Conservation (phyloP, 2,329 filamentous ascomycete genomes). For the Talaromyces sp. region DNA sequence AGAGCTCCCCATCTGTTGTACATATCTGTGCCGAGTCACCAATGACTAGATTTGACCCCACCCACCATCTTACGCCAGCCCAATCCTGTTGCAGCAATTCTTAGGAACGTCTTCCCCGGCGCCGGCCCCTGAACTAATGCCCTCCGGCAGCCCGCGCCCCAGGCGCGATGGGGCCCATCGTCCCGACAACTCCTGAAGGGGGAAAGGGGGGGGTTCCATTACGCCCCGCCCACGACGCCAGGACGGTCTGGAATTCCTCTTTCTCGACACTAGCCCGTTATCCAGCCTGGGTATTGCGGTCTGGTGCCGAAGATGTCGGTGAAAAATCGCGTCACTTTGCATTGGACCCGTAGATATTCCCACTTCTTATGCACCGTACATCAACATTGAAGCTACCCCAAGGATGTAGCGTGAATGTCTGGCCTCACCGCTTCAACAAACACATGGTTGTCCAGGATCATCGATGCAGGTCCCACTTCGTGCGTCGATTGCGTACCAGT, state of each 20-base stretch:
- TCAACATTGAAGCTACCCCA: not conserved
- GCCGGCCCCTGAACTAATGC: slow-evolving; percentile 33
- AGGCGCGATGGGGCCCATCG: slow-evolving; percentile 22
- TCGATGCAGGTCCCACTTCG: slow-evolving; percentile 1
- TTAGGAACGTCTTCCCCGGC: slow-evolving; percentile 37
- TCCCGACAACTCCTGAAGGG: slow-evolving; percentile 25
- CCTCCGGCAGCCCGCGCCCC: slow-evolving; percentile 26
- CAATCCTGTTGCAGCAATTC: slow-evolving; percentile 32
- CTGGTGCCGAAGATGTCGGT: slow-evolving; percentile 24
- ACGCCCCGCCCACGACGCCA: slow-evolving; percentile 16
- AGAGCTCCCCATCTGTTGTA: not conserved
- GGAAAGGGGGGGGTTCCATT: slow-evolving; percentile 5
- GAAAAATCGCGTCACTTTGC: slow-evolving; percentile 12
- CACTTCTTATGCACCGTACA: not conserved
- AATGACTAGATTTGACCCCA: slow-evolving; percentile 10
- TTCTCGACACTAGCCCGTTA: not conserved
- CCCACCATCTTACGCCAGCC: slow-evolving; percentile 3
- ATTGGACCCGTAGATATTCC: not conserved
- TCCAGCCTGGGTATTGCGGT: slow-evolving; percentile 2
- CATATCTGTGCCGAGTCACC: not conserved
- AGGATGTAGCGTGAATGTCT: not conserved
- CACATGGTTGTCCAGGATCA: slow-evolving; percentile 10
- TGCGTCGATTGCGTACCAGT: too few relatives aligned
- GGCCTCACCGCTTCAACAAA: slow-evolving; percentile 24
- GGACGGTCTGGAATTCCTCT: slow-evolving; percentile 24